These are phyloP conservation scores for Neofusicoccum cordaticola DNA, from an alignment of 2,329 filamentous ascomycete species.

Conservation along the genomic window DNA sequence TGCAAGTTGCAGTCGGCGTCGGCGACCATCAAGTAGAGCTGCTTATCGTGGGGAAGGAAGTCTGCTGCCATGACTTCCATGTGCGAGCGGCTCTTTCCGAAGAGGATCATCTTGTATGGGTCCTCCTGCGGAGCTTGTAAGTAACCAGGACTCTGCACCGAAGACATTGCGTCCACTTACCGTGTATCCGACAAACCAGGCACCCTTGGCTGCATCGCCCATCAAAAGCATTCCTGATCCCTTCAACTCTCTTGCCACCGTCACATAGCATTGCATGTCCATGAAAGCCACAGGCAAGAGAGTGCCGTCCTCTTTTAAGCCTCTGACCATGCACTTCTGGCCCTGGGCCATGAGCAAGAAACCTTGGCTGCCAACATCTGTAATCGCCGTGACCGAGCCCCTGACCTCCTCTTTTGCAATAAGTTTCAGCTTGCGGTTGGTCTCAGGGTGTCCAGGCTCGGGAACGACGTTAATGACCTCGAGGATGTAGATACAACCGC, in stretches of 20 bases:
- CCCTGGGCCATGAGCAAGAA: slow-evolving; percentile 89
- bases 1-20: slow-evolving; percentile 86
- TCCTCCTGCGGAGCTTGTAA: slow-evolving; percentile 61
- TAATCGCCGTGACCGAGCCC: slow-evolving; percentile 84
- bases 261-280: slow-evolving; percentile 94
- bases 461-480: slow-evolving; percentile 91
- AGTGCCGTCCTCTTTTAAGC: slow-evolving; percentile 90
- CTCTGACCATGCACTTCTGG: slow-evolving; percentile 95
- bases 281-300: slow-evolving; percentile 93
- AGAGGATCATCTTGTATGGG: slow-evolving; percentile 90
- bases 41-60: slow-evolving; percentile 80
- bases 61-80: slow-evolving; percentile 80
- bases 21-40: slow-evolving; percentile 76
- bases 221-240: slow-evolving; percentile 83
- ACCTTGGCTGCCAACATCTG: slow-evolving; percentile 79
- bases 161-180: slow-evolving; percentile 37
- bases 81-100: slow-evolving; percentile 78
- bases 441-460: slow-evolving; percentile 80
- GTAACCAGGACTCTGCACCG: not conserved
- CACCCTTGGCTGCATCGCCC: slow-evolving; percentile 85
- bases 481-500: slow-evolving; percentile 84
- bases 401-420: slow-evolving; percentile 88
- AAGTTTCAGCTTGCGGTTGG: slow-evolving; percentile 78
- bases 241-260: slow-evolving; percentile 76
- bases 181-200: slow-evolving; percentile 95